Percentiles rank a stretch among this genome's conserved stretches.
Conservation (phyloP, 1,139 yeast genomes). For the Pichia sp. region DNA sequence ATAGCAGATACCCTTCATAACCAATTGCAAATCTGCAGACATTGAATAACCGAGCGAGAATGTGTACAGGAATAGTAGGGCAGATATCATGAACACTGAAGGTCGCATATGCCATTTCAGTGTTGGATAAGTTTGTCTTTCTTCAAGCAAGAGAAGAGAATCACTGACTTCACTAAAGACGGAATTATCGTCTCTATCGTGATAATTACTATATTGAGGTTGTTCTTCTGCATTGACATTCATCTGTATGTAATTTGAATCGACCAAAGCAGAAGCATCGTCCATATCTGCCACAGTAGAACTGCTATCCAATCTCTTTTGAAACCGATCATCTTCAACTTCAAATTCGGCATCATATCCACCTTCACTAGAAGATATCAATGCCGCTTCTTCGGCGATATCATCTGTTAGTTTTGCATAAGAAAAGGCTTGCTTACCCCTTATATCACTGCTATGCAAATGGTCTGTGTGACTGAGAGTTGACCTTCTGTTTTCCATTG, state of each 20-base stretch:
- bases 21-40: slow-evolving; percentile 21
- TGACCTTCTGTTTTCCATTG: too few relatives aligned
- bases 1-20: slow-evolving; percentile 20
- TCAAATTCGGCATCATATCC: slow-evolving; percentile 16
- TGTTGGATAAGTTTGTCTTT: slow-evolving; percentile 16
- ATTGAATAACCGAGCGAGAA: slow-evolving; percentile 18
- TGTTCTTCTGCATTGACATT: neutral
- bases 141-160: slow-evolving; percentile 14
- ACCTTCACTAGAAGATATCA: slow-evolving; percentile 13
- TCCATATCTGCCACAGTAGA: too few relatives aligned
- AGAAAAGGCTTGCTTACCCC: slow-evolving; percentile 5
- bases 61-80: slow-evolving; percentile 16
- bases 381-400: slow-evolving; percentile 19
- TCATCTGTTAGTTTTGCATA: slow-evolving; percentile 15
- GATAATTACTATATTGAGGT: too few relatives aligned
- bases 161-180: slow-evolving; percentile 11
- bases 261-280: too few relatives aligned
- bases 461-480: too few relatives aligned
- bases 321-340: slow-evolving; percentile 5
- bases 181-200: too few relatives aligned
- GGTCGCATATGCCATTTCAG: slow-evolving; percentile 27
- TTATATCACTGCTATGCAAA: too few relatives aligned
- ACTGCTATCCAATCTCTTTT: slow-evolving; percentile 1
- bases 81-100: slow-evolving; percentile 21
- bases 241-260: neutral